Base-by-base conservation (phyloP, 192 early-diverging fungal species). In the Dimargaris cristalligena region DNA sequence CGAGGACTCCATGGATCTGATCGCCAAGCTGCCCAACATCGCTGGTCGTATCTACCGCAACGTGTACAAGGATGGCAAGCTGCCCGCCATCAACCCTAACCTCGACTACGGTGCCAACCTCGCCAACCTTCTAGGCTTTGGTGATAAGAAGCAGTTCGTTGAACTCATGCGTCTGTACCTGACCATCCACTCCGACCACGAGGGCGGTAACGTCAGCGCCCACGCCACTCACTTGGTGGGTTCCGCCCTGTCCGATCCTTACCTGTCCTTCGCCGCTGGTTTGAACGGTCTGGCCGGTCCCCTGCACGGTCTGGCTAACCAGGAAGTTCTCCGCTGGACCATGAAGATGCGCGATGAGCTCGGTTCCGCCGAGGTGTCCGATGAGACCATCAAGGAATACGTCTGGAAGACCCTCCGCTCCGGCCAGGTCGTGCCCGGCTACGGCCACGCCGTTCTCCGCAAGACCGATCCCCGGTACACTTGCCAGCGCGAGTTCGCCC, bases 111-210 rank as follows among this genome's bases (percentile, higher is more conserved):
- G 83, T 69, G 88, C 87, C 71, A 96, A 99, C 85, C 89, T 92
- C 70, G 82, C 95, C 72, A 81, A 80, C 67, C 77, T 95, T 50
- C 80, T 99, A 18, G 95, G 95, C 60, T 99, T 81, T 76, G 79
- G 76, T 47, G 81, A 89, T 60, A 88, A 82, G 76, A 76, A 82
- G 71, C 78, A 85, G 58, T 99, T 99, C 75, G 77, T 90, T 51
- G 95, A 99, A 69, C 85, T 99, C 67, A 91, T 99, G 87, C 89
- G 95, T 62, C 78, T 99, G 65, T 99, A 99, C 83, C 77, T 99
- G 67, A 91, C 90, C 70, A 96, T 99, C 75, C 95, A 99, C 87
- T 94, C 92, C 63, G 95, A 99, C 78, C 95, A 99, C 84, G 95
- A 99, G 80, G 95, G 95, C 70, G 95, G 95, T 69, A 99, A 99